Base-by-base conservation (phyloP, 768 basidiomycete species). In the Collybia nuda region DNA sequence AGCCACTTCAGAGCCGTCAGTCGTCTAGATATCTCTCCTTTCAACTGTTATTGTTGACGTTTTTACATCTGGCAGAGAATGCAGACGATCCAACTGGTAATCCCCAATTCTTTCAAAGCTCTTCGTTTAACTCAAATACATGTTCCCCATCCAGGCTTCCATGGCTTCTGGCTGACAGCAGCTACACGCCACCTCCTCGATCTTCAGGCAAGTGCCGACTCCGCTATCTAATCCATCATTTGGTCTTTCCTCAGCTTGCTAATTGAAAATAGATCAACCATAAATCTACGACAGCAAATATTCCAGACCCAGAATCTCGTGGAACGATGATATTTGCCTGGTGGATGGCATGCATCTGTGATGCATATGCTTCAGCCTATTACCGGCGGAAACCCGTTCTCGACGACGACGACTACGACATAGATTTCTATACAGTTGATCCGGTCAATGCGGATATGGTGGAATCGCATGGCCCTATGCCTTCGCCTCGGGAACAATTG, bases 241-340 rank as follows among this genome's bases (percentile, higher is more conserved):
- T 32, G 32, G 32, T 11, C 32, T 14, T 14, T 32, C 14, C 32
- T 2, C 9, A 5, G 14, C 12, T 32, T 14, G 12, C 12, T 14
- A 32, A 6, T 26, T 3, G 7, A 26, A 19, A 62, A 40, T 59
- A 91, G 89, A 89, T 92, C 65, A 92, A 91, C 67, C 88, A 90
- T 61, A 90, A 89, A 65, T 82, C 88, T 3, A 85, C 85, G 32
- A 84, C 88, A 73, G 76, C 80, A 8, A 81, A 76, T 51, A 88
- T 90, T 56, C 77, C 81, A 54, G 88, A 90, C 62, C 76, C 81
- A 36, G 90, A 91, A 60, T 82, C 76, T 44, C 82, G 86, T 46
- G 86, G 88, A 21, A 90, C 87, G 5, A 89, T 93, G 85, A 87
- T 90, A 45, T 93, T 92, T 62, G 87, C 92, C 1, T 94, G 93